These are phyloP conservation scores for Mesembryanthemum crystallinum DNA, from an alignment of 148 eudicot genomes.

Conservation along the genomic window DNA sequence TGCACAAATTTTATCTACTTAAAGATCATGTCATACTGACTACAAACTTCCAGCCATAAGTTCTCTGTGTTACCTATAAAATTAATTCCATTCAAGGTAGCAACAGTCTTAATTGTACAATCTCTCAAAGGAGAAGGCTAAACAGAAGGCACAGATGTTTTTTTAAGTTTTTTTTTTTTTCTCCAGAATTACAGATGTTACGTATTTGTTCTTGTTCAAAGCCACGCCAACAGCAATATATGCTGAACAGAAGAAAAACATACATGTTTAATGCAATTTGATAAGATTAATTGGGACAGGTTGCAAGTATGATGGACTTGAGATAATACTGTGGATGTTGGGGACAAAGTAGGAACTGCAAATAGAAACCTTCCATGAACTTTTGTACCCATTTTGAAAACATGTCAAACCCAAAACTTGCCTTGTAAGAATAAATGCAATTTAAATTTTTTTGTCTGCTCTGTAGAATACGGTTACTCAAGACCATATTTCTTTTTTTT, in stretches of 20 bases:
- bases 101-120: no score
- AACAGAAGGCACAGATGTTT: no score
- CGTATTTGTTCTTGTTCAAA: no score
- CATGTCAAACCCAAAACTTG: neutral
- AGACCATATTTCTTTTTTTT: no score
- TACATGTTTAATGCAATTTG: neutral
- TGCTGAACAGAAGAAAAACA: no score
- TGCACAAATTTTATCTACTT: neutral
- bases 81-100: no score
- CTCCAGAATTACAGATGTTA: no score
- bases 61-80: no score
- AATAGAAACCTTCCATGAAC: no score
- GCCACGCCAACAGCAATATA: neutral
- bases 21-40: neutral
- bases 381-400: no score
- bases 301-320: neutral
- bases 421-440: neutral
- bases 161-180: no score
- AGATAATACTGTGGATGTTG: neutral
- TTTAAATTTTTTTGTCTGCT: neutral
- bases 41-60: neutral
- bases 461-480: neutral
- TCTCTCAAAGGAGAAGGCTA: no score
- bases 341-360: neutral
- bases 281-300: neutral